These are phyloP conservation scores for Solanum sparsipilum DNA, from an alignment of 257 asterid genomes.

Conservation along the genomic window DNA sequence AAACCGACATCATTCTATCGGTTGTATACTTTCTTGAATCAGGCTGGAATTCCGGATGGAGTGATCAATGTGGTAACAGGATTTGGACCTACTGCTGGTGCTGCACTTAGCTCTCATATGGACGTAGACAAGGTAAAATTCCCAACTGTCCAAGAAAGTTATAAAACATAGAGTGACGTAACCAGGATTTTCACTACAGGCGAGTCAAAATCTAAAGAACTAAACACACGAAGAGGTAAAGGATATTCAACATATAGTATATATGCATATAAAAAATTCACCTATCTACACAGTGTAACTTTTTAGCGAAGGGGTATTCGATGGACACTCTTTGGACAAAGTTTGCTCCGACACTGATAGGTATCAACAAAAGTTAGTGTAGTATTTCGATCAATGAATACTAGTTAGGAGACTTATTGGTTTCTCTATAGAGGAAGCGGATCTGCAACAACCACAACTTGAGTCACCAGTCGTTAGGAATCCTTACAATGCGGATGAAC, in stretches of 20 bases:
- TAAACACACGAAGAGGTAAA: not conserved
- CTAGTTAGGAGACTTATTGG: not conserved
- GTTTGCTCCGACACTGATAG: not conserved
- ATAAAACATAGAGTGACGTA: not conserved
- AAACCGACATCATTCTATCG: not conserved
- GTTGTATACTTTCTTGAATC: not conserved
- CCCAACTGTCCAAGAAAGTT: not conserved
- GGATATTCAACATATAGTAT: not conserved
- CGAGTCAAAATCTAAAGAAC: not conserved
- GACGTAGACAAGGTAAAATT: conserved; percentile 31
- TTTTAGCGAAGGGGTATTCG: not conserved
- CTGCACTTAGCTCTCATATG: conserved; percentile 35
- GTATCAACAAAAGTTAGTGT: not conserved
- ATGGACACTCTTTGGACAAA: not conserved
- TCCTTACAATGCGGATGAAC: not conserved
- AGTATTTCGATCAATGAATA: not conserved
- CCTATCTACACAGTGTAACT: not conserved
- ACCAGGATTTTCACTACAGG: not conserved
- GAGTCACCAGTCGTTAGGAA: not conserved
- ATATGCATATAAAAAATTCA: not conserved
- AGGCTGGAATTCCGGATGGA: conserved; percentile 43
- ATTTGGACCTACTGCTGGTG: conserved; percentile 30
- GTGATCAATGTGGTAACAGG: conserved; percentile 36
- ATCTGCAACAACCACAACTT: conserved; percentile 10
- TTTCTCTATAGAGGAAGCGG: not conserved